These are phyloP conservation scores for Trichoderma cornu-damae DNA, from an alignment of 2,329 filamentous ascomycete species.

Conservation along the genomic window DNA sequence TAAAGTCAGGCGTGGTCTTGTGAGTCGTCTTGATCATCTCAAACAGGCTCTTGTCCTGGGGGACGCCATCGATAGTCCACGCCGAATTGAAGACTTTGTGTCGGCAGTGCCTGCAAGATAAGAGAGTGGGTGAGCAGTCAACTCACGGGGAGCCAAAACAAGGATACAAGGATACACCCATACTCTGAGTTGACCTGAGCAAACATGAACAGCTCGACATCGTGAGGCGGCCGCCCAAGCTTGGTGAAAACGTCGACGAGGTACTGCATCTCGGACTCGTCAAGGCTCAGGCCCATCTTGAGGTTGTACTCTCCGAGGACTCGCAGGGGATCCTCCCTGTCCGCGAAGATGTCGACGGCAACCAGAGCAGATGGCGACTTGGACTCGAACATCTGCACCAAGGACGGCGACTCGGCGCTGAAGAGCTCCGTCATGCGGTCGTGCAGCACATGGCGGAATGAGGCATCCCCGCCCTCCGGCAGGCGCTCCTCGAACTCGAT, in stretches of 20 bases:
- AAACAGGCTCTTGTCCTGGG: slow-evolving; percentile 77
- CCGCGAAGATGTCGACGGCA: slow-evolving; percentile 67
- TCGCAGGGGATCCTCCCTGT: slow-evolving; percentile 59
- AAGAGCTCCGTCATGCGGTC: slow-evolving; percentile 96
- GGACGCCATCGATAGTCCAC: slow-evolving; percentile 87
- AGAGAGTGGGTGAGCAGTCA: slow-evolving; percentile 5
- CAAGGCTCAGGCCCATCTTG: slow-evolving; percentile 76
- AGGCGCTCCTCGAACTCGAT: slow-evolving; percentile 52
- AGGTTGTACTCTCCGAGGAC: slow-evolving; percentile 79
- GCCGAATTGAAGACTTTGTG: slow-evolving; percentile 93
- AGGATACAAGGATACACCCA: slow-evolving; percentile 12
- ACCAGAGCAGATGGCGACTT: slow-evolving; percentile 57
- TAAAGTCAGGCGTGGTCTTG: slow-evolving; percentile 70
- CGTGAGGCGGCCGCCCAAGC: slow-evolving; percentile 62
- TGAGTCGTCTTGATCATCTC: slow-evolving; percentile 97
- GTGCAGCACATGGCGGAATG: slow-evolving; percentile 67
- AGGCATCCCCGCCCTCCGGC: slow-evolving; percentile 43
- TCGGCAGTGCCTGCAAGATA: slow-evolving; percentile 58
- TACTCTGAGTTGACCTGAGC: slow-evolving; percentile 94
- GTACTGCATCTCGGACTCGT: slow-evolving; percentile 86
- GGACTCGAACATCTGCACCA: slow-evolving; percentile 75
- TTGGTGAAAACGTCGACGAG: slow-evolving; percentile 59
- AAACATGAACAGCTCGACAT: slow-evolving; percentile 99
- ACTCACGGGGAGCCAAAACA: slow-evolving; percentile 8
- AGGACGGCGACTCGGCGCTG: slow-evolving; percentile 59